Evolutionary conservation across 73 alveolate genomes (phyloP).

Genomic region (Symbiodinium pilosum): DNA sequence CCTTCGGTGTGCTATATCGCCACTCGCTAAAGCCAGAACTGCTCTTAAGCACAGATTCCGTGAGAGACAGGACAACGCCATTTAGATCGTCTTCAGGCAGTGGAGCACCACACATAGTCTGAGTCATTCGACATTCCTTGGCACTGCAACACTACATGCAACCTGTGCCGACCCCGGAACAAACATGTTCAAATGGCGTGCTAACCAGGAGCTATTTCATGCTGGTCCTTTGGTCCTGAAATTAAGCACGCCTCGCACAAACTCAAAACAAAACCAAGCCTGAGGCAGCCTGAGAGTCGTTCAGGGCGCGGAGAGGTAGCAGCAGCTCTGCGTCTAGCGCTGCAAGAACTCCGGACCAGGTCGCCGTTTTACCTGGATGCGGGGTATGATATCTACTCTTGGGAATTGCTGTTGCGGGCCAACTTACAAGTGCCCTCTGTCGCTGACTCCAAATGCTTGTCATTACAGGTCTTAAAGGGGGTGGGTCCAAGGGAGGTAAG

Average conservation of each 20-base stretch:
- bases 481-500: too few species aligned
- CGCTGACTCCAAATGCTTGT: too few species aligned
- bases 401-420: too few species aligned
- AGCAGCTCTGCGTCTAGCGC: slow-evolving; percentile 78
- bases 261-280: neutral
- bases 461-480: too few species aligned
- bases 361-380: neutral
- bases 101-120: slow-evolving; percentile 62
- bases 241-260: too few species aligned
- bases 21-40: slow-evolving; percentile 35
- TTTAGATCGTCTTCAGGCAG: slow-evolving; percentile 32
- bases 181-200: too few species aligned
- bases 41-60: slow-evolving; percentile 10
- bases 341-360: slow-evolving; percentile 19
- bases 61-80: neutral
- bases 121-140: slow-evolving; percentile 6
- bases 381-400: too few species aligned
- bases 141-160: neutral
- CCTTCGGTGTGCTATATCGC: slow-evolving; percentile 65
- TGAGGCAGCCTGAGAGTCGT: neutral
- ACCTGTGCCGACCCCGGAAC: neutral
- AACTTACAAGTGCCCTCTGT: too few species aligned
- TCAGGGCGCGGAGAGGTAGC: slow-evolving; percentile 88
- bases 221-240: too few species aligned
- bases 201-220: too few species aligned